phyloP scores from a whole-genome alignment of 768 basidiomycete genomes.

The Russula earlei region DNA sequence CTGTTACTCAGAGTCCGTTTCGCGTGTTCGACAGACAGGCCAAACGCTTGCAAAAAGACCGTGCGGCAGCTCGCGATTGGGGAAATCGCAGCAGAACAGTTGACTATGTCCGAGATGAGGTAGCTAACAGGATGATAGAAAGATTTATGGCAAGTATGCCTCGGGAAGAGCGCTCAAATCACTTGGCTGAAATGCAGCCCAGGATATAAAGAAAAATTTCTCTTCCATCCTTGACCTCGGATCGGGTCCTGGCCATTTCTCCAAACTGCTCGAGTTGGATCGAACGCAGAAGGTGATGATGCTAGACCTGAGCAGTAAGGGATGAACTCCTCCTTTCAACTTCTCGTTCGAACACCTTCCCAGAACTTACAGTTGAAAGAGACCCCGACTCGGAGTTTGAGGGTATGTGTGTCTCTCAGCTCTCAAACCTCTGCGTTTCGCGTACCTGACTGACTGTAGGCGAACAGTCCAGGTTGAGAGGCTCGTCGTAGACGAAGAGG shows the following conservation, averaged over 20 bases:
- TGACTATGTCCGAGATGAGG: conserved; percentile 87
- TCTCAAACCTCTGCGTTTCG: not conserved
- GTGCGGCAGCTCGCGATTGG: conserved; percentile 48
- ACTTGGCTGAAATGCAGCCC: not conserved
- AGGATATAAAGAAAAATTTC: conserved; percentile 92
- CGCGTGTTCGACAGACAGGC: conserved; percentile 78
- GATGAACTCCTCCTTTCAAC: not conserved
- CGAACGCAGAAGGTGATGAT: conserved; percentile 67
- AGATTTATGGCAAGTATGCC: conserved; percentile 57
- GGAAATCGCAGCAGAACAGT: conserved; percentile 63
- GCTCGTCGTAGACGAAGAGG: conserved; percentile 77
- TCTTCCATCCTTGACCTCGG: conserved; percentile 76
- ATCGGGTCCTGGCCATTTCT: conserved; percentile 86
- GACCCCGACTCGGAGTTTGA: conserved; percentile 76
- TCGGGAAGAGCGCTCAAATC: not conserved
- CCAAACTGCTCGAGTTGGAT: conserved; percentile 64
- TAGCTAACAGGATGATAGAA: conserved; percentile 86
- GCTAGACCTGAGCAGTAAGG: conserved; percentile 76
- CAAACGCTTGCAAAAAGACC: conserved; percentile 72
- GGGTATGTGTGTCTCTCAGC: conserved; percentile 38
- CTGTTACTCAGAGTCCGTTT: conserved; percentile 52
- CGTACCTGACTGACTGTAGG: not conserved
- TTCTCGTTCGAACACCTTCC: conserved; percentile 4
- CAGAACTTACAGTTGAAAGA: conserved; percentile 63
- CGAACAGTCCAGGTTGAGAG: conserved; percentile 67